Evolutionary conservation across 2,329 filamentous ascomycete species (phyloP).

Genomic region (Epichloe festucae): DNA sequence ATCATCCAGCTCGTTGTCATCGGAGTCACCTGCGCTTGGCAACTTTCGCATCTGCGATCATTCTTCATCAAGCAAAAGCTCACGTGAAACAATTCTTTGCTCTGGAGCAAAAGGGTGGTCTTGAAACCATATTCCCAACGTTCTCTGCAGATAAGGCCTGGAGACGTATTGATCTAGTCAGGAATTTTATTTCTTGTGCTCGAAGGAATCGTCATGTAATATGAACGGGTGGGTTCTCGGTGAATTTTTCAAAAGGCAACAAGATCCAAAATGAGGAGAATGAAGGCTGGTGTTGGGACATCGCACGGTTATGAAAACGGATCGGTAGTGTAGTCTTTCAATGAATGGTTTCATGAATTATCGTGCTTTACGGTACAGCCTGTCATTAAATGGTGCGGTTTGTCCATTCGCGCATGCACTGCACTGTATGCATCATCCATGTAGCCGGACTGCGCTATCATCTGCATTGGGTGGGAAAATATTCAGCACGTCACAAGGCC

Average conservation of each 20-base stretch:
- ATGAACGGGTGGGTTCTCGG: not conserved
- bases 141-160: not conserved
- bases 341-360: not conserved
- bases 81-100: conserved; percentile 40
- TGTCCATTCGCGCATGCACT: too few relatives aligned
- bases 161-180: not conserved
- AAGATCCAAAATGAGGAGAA: not conserved
- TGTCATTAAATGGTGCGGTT: too few relatives aligned
- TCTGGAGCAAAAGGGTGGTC: not conserved
- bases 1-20: conserved; percentile 78
- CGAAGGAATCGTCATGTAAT: not conserved
- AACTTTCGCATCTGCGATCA: conserved; percentile 82
- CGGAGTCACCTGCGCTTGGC: conserved; percentile 86
- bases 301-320: not conserved
- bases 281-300: not conserved
- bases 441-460: too few relatives aligned
- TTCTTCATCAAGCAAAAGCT: conserved; percentile 99
- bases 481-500: not conserved
- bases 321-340: not conserved
- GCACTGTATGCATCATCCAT: too few relatives aligned
- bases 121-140: too few relatives aligned
- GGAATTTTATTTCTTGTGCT: too few relatives aligned
- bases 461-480: not conserved
- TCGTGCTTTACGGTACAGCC: too few relatives aligned
- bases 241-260: not conserved